Conservation (phyloP, 2,329 filamentous ascomycete genomes). For the Orbilia javanica region DNA sequence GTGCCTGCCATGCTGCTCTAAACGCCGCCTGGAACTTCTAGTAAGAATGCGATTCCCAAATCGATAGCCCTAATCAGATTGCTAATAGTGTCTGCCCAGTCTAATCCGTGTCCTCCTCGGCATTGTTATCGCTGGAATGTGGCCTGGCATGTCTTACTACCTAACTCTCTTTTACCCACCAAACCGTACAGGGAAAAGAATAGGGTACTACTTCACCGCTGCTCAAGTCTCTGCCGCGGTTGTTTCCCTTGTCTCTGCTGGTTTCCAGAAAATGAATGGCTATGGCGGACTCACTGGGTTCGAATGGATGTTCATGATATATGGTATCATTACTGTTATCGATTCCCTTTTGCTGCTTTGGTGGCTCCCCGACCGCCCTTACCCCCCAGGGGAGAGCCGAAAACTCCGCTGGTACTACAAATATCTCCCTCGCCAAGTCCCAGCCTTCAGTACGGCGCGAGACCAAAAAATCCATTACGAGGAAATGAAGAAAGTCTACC, state of each 20-base stretch:
- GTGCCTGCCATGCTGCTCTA: constrained; percentile 84
- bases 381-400: constrained; percentile 70
- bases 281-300: constrained; percentile 81
- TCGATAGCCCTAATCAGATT: not conserved
- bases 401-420: constrained; percentile 67
- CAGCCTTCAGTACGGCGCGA: constrained; percentile 77
- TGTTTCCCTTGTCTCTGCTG: constrained; percentile 88
- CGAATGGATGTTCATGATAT: constrained; percentile 93
- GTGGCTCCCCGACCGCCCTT: constrained; percentile 89
- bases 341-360: constrained; percentile 81
- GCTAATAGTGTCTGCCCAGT: constrained; percentile 64
- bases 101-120: constrained; percentile 87
- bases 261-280: constrained; percentile 92
- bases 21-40: constrained; percentile 86
- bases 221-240: constrained; percentile 89
- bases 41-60: constrained; percentile 65
- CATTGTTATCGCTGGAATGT: constrained; percentile 91
- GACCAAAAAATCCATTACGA: constrained; percentile 86
- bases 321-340: constrained; percentile 79
- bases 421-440: constrained; percentile 77
- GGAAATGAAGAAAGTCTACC: constrained; percentile 84
- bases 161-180: constrained; percentile 92
- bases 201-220: constrained; percentile 90
- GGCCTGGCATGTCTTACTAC: constrained; percentile 95
- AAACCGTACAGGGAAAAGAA: constrained; percentile 84